Base-by-base conservation (phyloP, 208 protist genomes). In the Leptomonas seymouri region DNA sequence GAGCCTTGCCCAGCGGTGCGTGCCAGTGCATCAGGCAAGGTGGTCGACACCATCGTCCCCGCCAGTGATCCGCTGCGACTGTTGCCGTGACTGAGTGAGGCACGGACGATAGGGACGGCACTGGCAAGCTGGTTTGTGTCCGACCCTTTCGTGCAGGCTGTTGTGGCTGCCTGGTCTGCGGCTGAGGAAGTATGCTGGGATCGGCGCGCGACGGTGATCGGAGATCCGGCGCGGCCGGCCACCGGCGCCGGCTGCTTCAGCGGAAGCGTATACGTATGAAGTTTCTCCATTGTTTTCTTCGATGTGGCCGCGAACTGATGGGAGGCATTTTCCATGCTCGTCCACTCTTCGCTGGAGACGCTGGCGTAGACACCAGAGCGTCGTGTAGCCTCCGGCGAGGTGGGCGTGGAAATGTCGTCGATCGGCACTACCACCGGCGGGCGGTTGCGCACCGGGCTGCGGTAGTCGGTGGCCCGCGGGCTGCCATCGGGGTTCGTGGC, bases 401-500 rank as follows among this genome's bases (percentile, higher is more conserved):
- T 30, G 20, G 7, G 31, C 31, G 16, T 25, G 20, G 61, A 49
- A 1, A 54, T 58, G 69, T 67, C 45, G 11, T 61, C 69, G 4
- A 60, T 55, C 31, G 69, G 34, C 8, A 34, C 59, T 45, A 64
- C 61, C 31, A 31, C 23, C 9, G 54, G 39, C 6, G 62, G 56
- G n/a, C 63, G 71, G 41, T 41, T 44, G 1, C 71, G 71, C 63
- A 60, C 71, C 8, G 71, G 63, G 25, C 71, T 76, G 30, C 71
- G 63, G 71, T 70, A 76, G 45, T 76, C 71, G 5, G 61, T 71
- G 20, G 71, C 46, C 15, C 56, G 63, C 11, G 62, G 62, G n/a
- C 71, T 71, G 16, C 36, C 62, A 11, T 76, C 62, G 16, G 30
- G 0, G 45, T 53, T 60, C n/a, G 25, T 54, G 31, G 44, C 25